Conservation (phyloP, 345 rosid genomes). For the Sisymbrium irio region DNA sequence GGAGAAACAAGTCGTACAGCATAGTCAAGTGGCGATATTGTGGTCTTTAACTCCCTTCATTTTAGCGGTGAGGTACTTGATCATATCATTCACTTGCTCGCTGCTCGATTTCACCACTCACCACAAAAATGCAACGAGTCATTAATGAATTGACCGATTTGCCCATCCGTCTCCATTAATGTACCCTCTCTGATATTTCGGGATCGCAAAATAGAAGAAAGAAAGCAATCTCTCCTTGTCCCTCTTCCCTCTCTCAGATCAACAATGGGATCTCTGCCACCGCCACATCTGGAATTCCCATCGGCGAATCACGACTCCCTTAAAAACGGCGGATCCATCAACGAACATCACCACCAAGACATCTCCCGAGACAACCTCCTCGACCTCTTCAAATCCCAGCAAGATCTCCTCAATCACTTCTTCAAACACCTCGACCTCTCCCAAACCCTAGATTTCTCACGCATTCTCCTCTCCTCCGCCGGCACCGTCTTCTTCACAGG, state of each 20-base stretch:
- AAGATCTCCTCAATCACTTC: constrained; percentile 84
- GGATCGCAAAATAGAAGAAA: constrained; percentile 1
- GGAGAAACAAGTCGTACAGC: no score
- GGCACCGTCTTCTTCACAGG: constrained; percentile 92
- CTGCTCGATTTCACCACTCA: no score
- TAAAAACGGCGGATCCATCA: constrained; percentile 23
- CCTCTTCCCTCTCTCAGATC: not conserved
- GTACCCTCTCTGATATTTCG: not conserved
- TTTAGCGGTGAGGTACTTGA: no score
- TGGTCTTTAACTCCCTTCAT: no score
- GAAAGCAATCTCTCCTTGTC: not conserved
- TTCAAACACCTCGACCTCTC: constrained; percentile 78
- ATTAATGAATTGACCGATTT: not conserved
- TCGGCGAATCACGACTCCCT: not conserved
- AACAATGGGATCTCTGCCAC: constrained; percentile 35
- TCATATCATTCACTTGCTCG: no score
- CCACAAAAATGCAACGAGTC: not conserved
- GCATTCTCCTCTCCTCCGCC: constrained; percentile 51
- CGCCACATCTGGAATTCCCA: constrained; percentile 21
- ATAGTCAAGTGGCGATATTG: no score
- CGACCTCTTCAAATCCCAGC: constrained; percentile 84
- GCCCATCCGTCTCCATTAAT: constrained; percentile 26
- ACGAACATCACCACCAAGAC: not conserved
- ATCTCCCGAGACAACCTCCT: constrained; percentile 59
- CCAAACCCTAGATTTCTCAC: constrained; percentile 68